phyloP scores from a whole-genome alignment of 2,329 filamentous ascomycete species.

The Aureobasidium leucospermi region DNA sequence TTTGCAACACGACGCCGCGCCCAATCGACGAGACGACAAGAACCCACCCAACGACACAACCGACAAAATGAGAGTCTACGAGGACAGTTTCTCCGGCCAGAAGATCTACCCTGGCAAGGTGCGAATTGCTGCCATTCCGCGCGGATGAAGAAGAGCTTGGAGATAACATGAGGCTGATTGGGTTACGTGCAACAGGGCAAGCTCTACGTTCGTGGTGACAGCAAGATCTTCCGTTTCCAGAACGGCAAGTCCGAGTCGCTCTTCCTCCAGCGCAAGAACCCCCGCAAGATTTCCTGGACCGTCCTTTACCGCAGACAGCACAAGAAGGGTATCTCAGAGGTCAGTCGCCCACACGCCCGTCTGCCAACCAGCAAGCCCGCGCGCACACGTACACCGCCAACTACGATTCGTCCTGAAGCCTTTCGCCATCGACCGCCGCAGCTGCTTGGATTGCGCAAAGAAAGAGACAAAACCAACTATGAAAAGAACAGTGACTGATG shows the following conservation, averaged over 20 bases:
- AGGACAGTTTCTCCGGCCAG: slow-evolving; percentile 69
- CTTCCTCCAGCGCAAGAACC: slow-evolving; percentile 99
- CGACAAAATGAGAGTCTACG: slow-evolving; percentile 64
- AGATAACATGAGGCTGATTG: slow-evolving; percentile 15
- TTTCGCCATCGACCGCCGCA: neutral
- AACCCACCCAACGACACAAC: slow-evolving; percentile 14
- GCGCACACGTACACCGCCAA: neutral
- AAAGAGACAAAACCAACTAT: neutral
- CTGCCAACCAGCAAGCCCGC: neutral
- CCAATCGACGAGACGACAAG: slow-evolving; percentile 8
- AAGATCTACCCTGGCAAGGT: slow-evolving; percentile 79
- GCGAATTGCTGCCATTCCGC: slow-evolving; percentile 29
- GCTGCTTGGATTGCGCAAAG: slow-evolving; percentile 10
- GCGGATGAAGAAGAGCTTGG: neutral
- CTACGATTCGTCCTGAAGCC: neutral
- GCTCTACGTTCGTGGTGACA: slow-evolving; percentile 98
- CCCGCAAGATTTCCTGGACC: slow-evolving; percentile 98
- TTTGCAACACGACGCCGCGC: slow-evolving; percentile 6
- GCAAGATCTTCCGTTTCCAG: slow-evolving; percentile 99
- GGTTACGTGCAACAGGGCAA: slow-evolving; percentile 64
- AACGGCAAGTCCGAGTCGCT: slow-evolving; percentile 99
- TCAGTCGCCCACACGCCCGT: slow-evolving; percentile 45
- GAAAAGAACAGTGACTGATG: slow-evolving; percentile 11
- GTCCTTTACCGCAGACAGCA: slow-evolving; percentile 96
- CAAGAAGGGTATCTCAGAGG: slow-evolving; percentile 99